These are phyloP conservation scores for Pestalotiopsis sp. DNA, from an alignment of 2,329 filamentous ascomycete species.

Conservation along the genomic window DNA sequence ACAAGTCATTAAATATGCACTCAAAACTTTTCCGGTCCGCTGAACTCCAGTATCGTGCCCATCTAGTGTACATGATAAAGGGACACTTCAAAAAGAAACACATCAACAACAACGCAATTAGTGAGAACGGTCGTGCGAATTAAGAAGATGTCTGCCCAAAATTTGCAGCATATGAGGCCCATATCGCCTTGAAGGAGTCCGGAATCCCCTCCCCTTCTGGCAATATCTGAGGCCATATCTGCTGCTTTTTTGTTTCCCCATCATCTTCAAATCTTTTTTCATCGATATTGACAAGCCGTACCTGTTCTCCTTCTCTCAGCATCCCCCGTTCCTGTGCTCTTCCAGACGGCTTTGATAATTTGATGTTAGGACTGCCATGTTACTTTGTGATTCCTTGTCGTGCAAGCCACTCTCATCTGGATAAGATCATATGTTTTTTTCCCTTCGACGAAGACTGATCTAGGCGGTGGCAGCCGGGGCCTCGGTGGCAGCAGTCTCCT, in stretches of 20 bases:
- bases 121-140: slow-evolving; percentile 33
- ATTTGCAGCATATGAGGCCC: slow-evolving; percentile 22
- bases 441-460: slow-evolving; percentile 19
- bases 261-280: slow-evolving; percentile 28
- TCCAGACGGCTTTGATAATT: slow-evolving; percentile 21
- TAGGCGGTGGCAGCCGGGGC: slow-evolving; percentile 33
- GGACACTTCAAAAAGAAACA: slow-evolving; percentile 23
- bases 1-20: slow-evolving; percentile 1
- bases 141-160: slow-evolving; percentile 31
- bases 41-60: slow-evolving; percentile 29
- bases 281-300: slow-evolving; percentile 28
- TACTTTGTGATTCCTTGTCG: slow-evolving; percentile 21
- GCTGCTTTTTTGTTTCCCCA: slow-evolving; percentile 19
- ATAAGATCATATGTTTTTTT: slow-evolving; percentile 20
- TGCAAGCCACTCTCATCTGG: slow-evolving; percentile 23
- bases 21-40: slow-evolving; percentile 31
- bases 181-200: slow-evolving; percentile 22
- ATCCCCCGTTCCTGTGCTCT: slow-evolving; percentile 22
- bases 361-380: slow-evolving; percentile 24
- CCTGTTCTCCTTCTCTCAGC: slow-evolving; percentile 9
- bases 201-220: slow-evolving; percentile 21
- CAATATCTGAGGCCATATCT: slow-evolving; percentile 29
- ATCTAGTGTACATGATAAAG: slow-evolving; percentile 32
- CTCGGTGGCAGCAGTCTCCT: slow-evolving; percentile 32
- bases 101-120: slow-evolving; percentile 22